Percentiles rank a stretch among this genome's conserved stretches.
Conservation (phyloP, 345 rosid genomes). For the Rhodamnia rubescens region DNA sequence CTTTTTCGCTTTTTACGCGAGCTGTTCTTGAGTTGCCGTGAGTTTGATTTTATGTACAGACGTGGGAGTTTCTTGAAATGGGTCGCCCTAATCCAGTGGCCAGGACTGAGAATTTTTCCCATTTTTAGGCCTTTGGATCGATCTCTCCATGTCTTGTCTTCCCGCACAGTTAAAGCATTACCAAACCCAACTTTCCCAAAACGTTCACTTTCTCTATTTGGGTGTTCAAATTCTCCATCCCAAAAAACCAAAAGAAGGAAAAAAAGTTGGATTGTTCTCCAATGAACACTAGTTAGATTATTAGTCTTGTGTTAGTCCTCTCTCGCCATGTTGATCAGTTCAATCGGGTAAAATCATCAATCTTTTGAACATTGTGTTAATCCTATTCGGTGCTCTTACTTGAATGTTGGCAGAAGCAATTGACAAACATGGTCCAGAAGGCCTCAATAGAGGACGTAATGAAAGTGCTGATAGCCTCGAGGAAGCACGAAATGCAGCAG, state of each 20-base stretch:
- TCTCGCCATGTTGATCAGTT: not conserved
- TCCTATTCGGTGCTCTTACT: not conserved
- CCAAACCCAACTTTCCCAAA: constrained; percentile 12
- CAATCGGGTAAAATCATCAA: not conserved
- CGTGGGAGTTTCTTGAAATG: constrained; percentile 4
- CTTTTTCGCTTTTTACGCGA: not conserved
- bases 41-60: constrained; percentile 8
- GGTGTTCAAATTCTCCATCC: constrained; percentile 1
- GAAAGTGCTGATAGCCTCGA: constrained; percentile 91
- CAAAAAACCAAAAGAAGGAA: constrained; percentile 8
- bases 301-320: not conserved
- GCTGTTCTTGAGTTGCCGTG: constrained; percentile 18
- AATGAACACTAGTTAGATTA: not conserved
- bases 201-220: constrained; percentile 49
- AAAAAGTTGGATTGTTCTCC: not conserved
- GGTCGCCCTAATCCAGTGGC: not conserved
- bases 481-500: constrained; percentile 97
- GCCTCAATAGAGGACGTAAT: constrained; percentile 96
- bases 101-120: not conserved
- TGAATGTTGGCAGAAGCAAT: constrained; percentile 56
- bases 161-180: constrained; percentile 14
- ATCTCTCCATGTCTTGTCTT: constrained; percentile 21
- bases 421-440: constrained; percentile 92
- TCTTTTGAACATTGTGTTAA: not conserved
- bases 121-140: not conserved